Percentiles rank a stretch among this genome's conserved stretches.
Conservation (phyloP, 2,329 filamentous ascomycete genomes). For the Arachnomyces sp. region DNA sequence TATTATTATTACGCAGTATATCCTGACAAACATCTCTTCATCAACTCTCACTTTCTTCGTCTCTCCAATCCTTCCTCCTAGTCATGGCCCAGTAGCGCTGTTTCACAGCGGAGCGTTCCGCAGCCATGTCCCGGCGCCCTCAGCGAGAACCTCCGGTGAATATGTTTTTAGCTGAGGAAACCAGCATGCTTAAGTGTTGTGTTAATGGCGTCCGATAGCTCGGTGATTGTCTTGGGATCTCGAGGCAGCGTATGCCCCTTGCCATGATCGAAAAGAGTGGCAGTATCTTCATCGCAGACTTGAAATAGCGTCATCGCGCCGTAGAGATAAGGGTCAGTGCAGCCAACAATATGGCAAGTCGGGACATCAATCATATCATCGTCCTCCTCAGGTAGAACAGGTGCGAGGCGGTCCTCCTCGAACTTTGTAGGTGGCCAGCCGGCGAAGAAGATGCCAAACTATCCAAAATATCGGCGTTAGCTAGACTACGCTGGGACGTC, state of each 20-base stretch:
- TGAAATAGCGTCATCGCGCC: conserved; percentile 35
- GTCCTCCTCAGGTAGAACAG: conserved; percentile 14
- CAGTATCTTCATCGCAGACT: conserved; percentile 35
- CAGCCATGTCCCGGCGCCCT: too few species aligned
- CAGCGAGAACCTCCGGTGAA: too few species aligned
- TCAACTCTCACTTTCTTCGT: too few species aligned
- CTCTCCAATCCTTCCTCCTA: too few species aligned
- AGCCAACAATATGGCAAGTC: conserved; percentile 26
- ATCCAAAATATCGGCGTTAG: too few species aligned
- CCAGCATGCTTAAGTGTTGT: conserved; percentile 3
- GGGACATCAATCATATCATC: conserved; percentile 16
- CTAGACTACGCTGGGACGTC: too few species aligned
- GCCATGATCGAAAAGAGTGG: conserved; percentile 37
- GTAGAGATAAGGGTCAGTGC: conserved; percentile 32
- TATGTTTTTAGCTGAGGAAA: too few species aligned
- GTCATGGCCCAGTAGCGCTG: too few species aligned
- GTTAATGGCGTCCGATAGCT: conserved; percentile 23
- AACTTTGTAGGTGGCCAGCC: conserved; percentile 4
- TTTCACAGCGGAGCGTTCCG: too few species aligned
- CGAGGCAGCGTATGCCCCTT: conserved; percentile 37
- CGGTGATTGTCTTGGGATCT: conserved; percentile 23
- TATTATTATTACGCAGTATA: too few species aligned
- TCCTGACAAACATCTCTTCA: too few species aligned
- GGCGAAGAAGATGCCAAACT: conserved; percentile 4
- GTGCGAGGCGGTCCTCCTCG: conserved; percentile 6